A percentile compares a stretch with the other conserved stretches of the same genome.
Evolutionary conservation across 305 asterid species (phyloP).

Genomic region (Fraxinus xanthoxyloides): DNA sequence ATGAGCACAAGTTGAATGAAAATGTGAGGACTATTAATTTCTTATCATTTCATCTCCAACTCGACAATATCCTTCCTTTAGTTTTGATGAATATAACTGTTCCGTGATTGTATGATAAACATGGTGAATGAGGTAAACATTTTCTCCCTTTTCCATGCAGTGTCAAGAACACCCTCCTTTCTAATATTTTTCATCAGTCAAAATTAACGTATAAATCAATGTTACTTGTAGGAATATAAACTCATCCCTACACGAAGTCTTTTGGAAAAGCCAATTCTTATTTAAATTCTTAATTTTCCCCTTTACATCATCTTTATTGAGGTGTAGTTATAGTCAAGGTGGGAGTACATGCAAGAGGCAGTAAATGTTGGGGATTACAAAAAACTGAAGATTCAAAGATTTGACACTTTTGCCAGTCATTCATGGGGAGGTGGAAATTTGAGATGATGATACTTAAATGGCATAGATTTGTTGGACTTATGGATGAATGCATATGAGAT

Average conservation of each 20-base stretch:
- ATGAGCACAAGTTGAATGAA: conserved; percentile 25
- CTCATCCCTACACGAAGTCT: neutral
- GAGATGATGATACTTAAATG: neutral
- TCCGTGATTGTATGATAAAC: neutral
- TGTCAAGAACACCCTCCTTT: neutral
- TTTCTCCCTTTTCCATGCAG: neutral
- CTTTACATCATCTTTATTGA: neutral
- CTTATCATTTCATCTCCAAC: conserved; percentile 2
- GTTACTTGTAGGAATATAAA: neutral
- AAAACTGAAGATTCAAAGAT: neutral
- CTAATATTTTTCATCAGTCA: neutral
- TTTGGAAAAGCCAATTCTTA: neutral
- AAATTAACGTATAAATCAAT: neutral
- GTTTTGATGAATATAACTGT: neutral
- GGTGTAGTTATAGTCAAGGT: neutral
- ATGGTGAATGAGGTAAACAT: neutral
- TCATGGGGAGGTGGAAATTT: neutral
- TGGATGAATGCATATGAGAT: neutral
- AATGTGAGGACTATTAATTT: conserved; percentile 35
- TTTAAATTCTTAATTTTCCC: neutral
- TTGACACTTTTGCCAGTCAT: neutral
- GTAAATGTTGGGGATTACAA: neutral
- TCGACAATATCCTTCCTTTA: neutral
- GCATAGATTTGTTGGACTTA: neutral
- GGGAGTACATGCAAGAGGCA: neutral